A percentile compares a stretch with the other conserved stretches of the same genome.
These are phyloP conservation scores for Lactarius pseudohatsudake DNA, from an alignment of 768 basidiomycete species.

Conservation along the genomic window DNA sequence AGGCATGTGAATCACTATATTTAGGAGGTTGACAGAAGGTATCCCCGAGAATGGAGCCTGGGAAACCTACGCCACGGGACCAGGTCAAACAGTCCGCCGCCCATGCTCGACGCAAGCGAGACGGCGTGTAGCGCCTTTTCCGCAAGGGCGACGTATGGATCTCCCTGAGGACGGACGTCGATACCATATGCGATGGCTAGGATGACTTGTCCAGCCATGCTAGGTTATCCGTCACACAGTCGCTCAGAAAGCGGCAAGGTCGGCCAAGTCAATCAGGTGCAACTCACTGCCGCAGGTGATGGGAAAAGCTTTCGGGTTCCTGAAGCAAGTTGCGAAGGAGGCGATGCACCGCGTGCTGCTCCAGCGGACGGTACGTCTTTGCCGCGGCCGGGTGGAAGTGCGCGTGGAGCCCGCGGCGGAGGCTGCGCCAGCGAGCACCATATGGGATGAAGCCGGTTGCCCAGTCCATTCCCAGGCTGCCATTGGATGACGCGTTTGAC, in stretches of 20 bases:
- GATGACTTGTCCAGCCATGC: slow-evolving; percentile 11
- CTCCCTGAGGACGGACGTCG: slow-evolving; percentile 21
- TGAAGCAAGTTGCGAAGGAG: slow-evolving; percentile 8
- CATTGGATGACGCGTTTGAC: neutral
- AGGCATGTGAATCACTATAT: slow-evolving; percentile 10
- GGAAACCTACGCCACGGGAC: slow-evolving; percentile 19
- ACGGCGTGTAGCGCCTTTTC: slow-evolving; percentile 21
- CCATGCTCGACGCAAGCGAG: slow-evolving; percentile 20
- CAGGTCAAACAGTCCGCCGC: slow-evolving; percentile 29
- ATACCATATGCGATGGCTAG: slow-evolving; percentile 28
- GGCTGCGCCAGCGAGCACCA: slow-evolving; percentile 4
- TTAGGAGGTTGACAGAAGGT: neutral
- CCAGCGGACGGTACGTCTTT: neutral
- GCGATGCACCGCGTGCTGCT: neutral
- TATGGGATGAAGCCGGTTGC: neutral
- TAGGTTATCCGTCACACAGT: neutral
- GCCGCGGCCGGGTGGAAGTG: slow-evolving; percentile 8
- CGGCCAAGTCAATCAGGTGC: neutral
- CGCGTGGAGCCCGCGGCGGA: neutral
- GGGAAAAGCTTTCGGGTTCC: slow-evolving; percentile 5
- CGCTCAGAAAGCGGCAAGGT: neutral
- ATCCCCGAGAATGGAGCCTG: neutral
- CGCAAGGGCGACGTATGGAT: slow-evolving; percentile 22
- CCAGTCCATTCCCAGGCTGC: slow-evolving; percentile 32
- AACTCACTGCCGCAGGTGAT: slow-evolving; percentile 10